Percentiles rank a stretch among this genome's conserved stretches.
phyloP scores from a whole-genome alignment of 345 rosid genomes.

The Rhizophora apiculata region DNA sequence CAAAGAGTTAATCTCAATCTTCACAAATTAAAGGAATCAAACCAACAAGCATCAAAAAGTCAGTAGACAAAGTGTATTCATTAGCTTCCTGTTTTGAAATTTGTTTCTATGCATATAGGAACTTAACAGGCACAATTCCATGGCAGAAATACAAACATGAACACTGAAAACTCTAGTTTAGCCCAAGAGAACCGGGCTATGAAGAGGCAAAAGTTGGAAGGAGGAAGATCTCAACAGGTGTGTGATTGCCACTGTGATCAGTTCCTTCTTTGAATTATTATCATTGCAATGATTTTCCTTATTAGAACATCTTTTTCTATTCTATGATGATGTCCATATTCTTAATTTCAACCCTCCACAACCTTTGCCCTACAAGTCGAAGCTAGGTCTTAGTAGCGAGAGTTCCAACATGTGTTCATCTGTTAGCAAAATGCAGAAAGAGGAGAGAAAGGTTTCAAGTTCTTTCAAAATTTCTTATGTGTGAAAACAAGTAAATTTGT shows the following conservation, averaged over 20 bases:
- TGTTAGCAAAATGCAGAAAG: conserved; percentile 40
- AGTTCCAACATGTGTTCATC: conserved; percentile 44
- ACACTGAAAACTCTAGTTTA: conserved; percentile 47
- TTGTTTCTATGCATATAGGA: background rate
- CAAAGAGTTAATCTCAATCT: conserved; percentile 43
- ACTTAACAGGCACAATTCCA: background rate
- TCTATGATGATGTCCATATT: conserved; percentile 44
- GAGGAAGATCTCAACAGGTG: conserved; percentile 88
- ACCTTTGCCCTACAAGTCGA: conserved; percentile 74
- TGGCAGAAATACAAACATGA: conserved; percentile 40
- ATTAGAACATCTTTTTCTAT: background rate
- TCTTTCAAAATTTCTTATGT: background rate
- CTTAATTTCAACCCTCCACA: conserved; percentile 65
- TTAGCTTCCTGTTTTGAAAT: no score
- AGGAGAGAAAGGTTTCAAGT: conserved; percentile 68
- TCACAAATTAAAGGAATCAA: conserved; percentile 44
- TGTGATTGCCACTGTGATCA: background rate
- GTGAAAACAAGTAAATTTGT: background rate
- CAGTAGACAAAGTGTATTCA: background rate
- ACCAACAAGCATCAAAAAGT: conserved; percentile 46
- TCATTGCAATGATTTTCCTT: background rate
- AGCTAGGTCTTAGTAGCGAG: conserved; percentile 49
- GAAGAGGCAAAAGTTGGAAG: conserved; percentile 93
- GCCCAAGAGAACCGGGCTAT: conserved; percentile 88
- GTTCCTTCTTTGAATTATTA: background rate